Conservation (phyloP, 2,329 filamentous ascomycete species). For the Penicillium polonicum region DNA sequence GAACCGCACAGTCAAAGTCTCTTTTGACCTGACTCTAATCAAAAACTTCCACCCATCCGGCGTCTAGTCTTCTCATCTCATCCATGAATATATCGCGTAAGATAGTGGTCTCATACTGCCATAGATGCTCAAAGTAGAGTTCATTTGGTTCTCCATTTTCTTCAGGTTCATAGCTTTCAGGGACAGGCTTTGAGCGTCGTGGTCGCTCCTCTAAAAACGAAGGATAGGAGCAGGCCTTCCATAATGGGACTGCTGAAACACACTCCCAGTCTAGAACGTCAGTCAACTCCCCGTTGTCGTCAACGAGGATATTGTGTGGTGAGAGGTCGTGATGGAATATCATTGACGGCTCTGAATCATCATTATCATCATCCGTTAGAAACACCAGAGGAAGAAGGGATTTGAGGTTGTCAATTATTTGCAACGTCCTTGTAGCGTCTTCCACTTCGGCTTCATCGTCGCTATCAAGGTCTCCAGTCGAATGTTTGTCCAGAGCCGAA, state of each 20-base stretch:
- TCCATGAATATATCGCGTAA: constrained; percentile 16
- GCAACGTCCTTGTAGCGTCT: constrained; percentile 11
- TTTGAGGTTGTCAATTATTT: constrained; percentile 8
- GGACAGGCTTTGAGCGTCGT: constrained; percentile 6
- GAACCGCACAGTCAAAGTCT: constrained; percentile 16
- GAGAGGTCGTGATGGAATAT: constrained; percentile 16
- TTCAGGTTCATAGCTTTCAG: constrained; percentile 2
- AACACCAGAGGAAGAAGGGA: constrained; percentile 8
- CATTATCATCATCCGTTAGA: neutral
- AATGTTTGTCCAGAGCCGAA: constrained; percentile 6
- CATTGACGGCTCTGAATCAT: constrained; percentile 11
- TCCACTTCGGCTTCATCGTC: constrained; percentile 15
- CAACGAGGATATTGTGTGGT: constrained; percentile 17
- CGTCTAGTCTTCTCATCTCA: constrained; percentile 14
- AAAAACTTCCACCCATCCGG: neutral
- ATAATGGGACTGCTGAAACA: constrained; percentile 20
- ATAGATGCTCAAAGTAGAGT: constrained; percentile 19
- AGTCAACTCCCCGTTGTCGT: constrained; percentile 13
- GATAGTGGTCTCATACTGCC: constrained; percentile 16
- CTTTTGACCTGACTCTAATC: constrained; percentile 7
- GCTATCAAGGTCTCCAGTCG: constrained; percentile 9
- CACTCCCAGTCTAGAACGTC: constrained; percentile 22
- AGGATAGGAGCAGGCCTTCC: constrained; percentile 17
- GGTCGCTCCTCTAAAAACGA: constrained; percentile 6
- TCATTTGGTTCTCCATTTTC: neutral